phyloP scores from a whole-genome alignment of 192 early-diverging fungal species.

The Coemansia sp. region DNA sequence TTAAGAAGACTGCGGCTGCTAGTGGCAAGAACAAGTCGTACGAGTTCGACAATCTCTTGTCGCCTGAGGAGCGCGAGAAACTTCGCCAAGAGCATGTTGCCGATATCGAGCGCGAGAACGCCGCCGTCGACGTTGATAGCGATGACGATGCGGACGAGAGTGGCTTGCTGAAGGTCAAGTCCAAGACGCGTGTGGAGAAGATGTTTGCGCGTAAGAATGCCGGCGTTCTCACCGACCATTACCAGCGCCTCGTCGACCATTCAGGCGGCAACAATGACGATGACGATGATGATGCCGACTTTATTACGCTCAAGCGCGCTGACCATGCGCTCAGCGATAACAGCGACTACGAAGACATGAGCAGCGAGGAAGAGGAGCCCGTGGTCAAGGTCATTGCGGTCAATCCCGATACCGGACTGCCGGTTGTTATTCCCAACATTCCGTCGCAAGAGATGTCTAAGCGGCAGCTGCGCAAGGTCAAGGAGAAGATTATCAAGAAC shows the following conservation, averaged over 20 bases:
- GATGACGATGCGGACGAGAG: conserved; percentile 22
- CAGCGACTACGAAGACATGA: conserved; percentile 42
- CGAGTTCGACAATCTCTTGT: conserved; percentile 51
- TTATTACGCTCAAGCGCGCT: conserved; percentile 80
- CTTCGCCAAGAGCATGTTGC: conserved; percentile 16
- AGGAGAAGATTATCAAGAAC: conserved; percentile 74
- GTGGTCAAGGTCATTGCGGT: conserved; percentile 46
- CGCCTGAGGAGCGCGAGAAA: conserved; percentile 40
- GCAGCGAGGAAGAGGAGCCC: conserved; percentile 51
- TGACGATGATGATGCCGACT: conserved; percentile 71
- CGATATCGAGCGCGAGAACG: conserved; percentile 35
- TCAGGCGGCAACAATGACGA: conserved; percentile 28
- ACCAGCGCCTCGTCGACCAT: conserved; percentile 78
- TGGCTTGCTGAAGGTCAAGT: conserved; percentile 2
- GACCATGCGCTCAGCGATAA: conserved; percentile 73
- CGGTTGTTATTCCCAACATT: conserved; percentile 46
- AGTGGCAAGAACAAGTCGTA: conserved; percentile 69
- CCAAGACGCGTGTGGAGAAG: conserved; percentile 82
- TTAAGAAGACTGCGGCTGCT: conserved; percentile 49
- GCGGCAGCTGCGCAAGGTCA: conserved; percentile 55
- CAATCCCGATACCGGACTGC: conserved; percentile 33
- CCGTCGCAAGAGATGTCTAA: conserved; percentile 44
- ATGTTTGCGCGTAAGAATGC: conserved; percentile 95
- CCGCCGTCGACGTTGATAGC: conserved; percentile 15
- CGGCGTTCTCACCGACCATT: conserved; percentile 88